Evolutionary conservation across 2,329 filamentous ascomycete genomes (phyloP).

Genomic region (Botrytis hyacinthi): DNA sequence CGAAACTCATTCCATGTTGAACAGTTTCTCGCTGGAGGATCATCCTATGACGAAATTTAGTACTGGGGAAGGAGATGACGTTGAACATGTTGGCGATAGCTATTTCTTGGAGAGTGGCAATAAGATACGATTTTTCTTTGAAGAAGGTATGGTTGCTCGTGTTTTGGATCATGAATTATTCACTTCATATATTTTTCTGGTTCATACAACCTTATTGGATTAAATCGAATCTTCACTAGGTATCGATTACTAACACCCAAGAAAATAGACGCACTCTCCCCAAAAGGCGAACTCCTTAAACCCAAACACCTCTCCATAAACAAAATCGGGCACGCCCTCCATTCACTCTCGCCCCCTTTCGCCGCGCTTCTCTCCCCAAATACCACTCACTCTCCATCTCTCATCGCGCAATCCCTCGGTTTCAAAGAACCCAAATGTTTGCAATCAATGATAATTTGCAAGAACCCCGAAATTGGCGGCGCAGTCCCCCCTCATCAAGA

Average conservation of each 20-base stretch:
- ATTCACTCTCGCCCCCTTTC: slow-evolving; percentile 67
- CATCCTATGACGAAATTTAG: slow-evolving; percentile 95
- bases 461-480: slow-evolving; percentile 93
- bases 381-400: slow-evolving; percentile 40
- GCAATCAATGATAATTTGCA: slow-evolving; percentile 98
- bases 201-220: neutral
- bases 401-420: slow-evolving; percentile 48
- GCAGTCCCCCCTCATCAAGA: slow-evolving; percentile 91
- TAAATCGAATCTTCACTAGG: neutral
- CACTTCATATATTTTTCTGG: neutral
- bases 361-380: slow-evolving; percentile 49
- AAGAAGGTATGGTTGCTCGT: slow-evolving; percentile 57
- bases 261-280: slow-evolving; percentile 68
- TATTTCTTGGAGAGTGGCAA: slow-evolving; percentile 91
- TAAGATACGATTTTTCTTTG: slow-evolving; percentile 95
- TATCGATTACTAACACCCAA: neutral
- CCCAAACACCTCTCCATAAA: slow-evolving; percentile 86
- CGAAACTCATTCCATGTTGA: slow-evolving; percentile 73
- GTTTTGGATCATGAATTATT: neutral
- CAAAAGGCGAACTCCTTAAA: slow-evolving; percentile 62
- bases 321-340: slow-evolving; percentile 79
- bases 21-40: slow-evolving; percentile 70
- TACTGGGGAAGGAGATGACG: slow-evolving; percentile 65
- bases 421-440: slow-evolving; percentile 57
- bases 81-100: slow-evolving; percentile 81